A percentile compares a stretch with the other conserved stretches of the same genome.
phyloP scores from a whole-genome alignment of 805 yeast species.

The Teunomyces atbi region DNA sequence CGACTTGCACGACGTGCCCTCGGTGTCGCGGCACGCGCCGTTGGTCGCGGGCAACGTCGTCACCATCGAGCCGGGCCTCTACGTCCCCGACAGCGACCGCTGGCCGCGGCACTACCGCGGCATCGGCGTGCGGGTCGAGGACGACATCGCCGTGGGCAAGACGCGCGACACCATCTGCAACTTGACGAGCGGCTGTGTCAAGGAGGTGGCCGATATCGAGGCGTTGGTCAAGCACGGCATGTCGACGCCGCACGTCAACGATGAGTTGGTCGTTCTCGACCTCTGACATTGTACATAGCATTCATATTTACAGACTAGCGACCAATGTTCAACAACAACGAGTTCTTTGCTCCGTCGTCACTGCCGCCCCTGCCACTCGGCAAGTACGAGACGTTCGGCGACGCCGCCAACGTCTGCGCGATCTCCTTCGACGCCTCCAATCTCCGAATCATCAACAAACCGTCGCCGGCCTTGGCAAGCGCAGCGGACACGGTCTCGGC shows the following conservation, averaged over 20 bases:
- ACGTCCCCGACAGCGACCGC: constrained; percentile 68
- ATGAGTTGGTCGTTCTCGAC: constrained; percentile 28
- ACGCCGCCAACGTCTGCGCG: constrained; percentile 79
- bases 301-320: constrained; percentile 39
- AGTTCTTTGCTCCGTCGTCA: constrained; percentile 44
- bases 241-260: constrained; percentile 44
- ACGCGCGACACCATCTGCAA: constrained; percentile 45
- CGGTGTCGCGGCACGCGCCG: constrained; percentile 52
- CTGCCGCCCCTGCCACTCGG: constrained; percentile 52
- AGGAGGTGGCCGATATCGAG: constrained; percentile 83
- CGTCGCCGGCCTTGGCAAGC: constrained; percentile 91
- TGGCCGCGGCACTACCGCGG: constrained; percentile 84
- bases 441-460: constrained; percentile 87
- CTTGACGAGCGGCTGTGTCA: constrained; percentile 79
- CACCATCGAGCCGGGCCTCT: constrained; percentile 95
- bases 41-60: constrained; percentile 74
- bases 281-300: constrained; percentile 3
- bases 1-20: constrained; percentile 84
- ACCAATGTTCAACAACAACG: constrained; percentile 65
- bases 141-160: constrained; percentile 81
- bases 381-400: constrained; percentile 85
- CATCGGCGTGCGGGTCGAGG: constrained; percentile 93
- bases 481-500: constrained; percentile 95
- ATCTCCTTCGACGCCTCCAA: constrained; percentile 96
- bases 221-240: constrained; percentile 59